These are phyloP conservation scores for Penicillium sp. DNA, from an alignment of 2,329 filamentous ascomycete species.

Conservation along the genomic window DNA sequence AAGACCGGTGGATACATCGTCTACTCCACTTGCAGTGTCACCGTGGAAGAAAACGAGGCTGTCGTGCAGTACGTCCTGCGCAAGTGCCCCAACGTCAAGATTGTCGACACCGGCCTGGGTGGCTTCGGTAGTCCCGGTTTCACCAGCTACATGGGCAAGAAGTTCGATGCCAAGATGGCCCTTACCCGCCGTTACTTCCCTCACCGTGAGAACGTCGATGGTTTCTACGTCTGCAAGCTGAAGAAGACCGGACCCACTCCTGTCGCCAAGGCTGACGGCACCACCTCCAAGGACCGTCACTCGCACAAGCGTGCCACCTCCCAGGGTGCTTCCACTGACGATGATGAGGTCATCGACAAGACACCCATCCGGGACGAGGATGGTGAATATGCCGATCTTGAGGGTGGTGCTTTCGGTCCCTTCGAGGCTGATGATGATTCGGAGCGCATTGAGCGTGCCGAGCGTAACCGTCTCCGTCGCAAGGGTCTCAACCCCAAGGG, in stretches of 20 bases:
- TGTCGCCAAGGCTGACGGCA: conserved; percentile 24
- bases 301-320: conserved; percentile 22
- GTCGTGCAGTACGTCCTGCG: conserved; percentile 92
- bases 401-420: conserved; percentile 64
- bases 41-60: conserved; percentile 88
- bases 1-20: conserved; percentile 95
- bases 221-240: conserved; percentile 97
- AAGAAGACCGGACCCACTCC: conserved; percentile 85
- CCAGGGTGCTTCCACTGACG: conserved; percentile 31
- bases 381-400: conserved; percentile 28
- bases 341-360: conserved; percentile 63
- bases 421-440: conserved; percentile 74
- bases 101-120: conserved; percentile 82
- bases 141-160: conserved; percentile 85
- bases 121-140: conserved; percentile 92
- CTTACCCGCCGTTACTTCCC: conserved; percentile 85
- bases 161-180: conserved; percentile 81
- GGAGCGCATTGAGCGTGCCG: conserved; percentile 70
- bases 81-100: conserved; percentile 88
- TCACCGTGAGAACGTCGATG: conserved; percentile 91
- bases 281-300: conserved; percentile 25
- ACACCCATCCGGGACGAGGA: conserved; percentile 60
- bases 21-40: conserved; percentile 95
- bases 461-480: conserved; percentile 70
- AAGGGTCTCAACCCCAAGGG: conserved; percentile 73